Percentiles rank a stretch among this genome's conserved stretches.
phyloP scores from a whole-genome alignment of 1,284 basidiomycete genomes.

The Rhodotorula sp. region DNA sequence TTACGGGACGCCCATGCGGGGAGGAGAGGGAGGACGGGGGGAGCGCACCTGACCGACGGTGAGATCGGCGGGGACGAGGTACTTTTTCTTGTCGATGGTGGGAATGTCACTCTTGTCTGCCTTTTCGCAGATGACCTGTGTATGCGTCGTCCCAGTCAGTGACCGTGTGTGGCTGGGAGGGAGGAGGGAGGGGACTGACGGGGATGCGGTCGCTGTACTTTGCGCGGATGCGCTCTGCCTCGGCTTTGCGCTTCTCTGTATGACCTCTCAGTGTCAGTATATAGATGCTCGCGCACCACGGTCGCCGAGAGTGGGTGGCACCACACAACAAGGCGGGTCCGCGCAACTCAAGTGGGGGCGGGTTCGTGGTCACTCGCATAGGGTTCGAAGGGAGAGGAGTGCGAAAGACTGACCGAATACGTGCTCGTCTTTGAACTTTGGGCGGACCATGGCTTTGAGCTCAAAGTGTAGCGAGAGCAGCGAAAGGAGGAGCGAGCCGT shows the following conservation, averaged over 20 bases:
- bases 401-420: conserved; percentile 72
- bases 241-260: conserved; percentile 92
- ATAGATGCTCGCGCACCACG: neutral
- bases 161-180: no score
- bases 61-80: conserved; percentile 94
- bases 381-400: neutral
- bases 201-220: conserved; percentile 99
- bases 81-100: conserved; percentile 99
- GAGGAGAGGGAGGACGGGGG: neutral
- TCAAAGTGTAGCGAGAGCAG: neutral
- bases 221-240: conserved; percentile 78
- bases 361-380: neutral
- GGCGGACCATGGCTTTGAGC: conserved; percentile 65
- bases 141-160: neutral
- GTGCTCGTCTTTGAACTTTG: conserved; percentile 99
- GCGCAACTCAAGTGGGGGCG: neutral
- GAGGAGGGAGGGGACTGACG: conserved; percentile 57
- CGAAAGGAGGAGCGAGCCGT: neutral
- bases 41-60: conserved; percentile 61
- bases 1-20: no score
- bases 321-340: neutral
- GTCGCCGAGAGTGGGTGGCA: neutral
- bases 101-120: conserved; percentile 98
- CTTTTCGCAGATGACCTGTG: conserved; percentile 98
- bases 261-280: neutral